Base-by-base conservation (phyloP, 176 grass and related monocot species). In the Otatea glauca region DNA sequence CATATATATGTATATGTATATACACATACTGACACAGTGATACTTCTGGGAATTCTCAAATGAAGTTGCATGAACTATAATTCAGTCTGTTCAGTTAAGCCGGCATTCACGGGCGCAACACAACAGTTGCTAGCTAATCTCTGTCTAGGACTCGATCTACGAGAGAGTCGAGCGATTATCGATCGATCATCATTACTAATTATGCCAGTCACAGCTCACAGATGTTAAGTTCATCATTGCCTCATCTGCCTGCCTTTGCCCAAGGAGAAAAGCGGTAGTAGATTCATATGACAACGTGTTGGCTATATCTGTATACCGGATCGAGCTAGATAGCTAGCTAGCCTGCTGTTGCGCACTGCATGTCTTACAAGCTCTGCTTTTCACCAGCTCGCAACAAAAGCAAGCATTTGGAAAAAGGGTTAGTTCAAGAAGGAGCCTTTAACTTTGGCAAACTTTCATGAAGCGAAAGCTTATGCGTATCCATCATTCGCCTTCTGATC, bases 361-460 rank as follows among this genome's bases (percentile, higher is more conserved):
- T 45, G 47, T 14, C 47, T 32, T 29, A 41, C 66, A 42, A 72
- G 75, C 87, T 64, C 75, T 88, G 37, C 81, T 73, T 84, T 88
- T 50, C 75, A 88, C n/a, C 81, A 29, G 66, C 78, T 7, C 16
- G 21, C 61, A 67, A 86, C 78, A 72, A 86, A 78, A 90, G 88
- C 73, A 39, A 45, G 18, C 54, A 23, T 48, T 78, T 74, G n/a
- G n/a, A 23, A 73, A 78, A 83, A 59, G n/a, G 45, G 66, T 3
- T 69, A 32, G 65, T 83, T 86, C 67, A 78, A 68, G 12, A 8
- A 56, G 38, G 56, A 39, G 21, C 65, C 62, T 83, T 79, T 78
- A 37, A 24, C 88, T 90, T 86, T 90, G 84, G 84, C 88, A 24
- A 86, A 86, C 67, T 86, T 77, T 59, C 83, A 82, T 65, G 79